Base-by-base conservation (phyloP, 1,139 yeast genomes). In the Yamadazyma sp. region DNA sequence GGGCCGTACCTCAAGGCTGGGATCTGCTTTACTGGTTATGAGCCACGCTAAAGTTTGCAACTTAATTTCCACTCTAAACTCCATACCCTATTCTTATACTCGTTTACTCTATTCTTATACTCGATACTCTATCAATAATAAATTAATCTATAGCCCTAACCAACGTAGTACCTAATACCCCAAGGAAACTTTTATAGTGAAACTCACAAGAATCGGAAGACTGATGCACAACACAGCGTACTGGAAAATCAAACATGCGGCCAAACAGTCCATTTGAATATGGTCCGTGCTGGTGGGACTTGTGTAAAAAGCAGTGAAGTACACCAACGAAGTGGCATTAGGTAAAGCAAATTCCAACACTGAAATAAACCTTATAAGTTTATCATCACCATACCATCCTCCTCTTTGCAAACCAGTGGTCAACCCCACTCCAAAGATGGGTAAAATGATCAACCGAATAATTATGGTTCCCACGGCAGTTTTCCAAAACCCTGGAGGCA, bases 251-350 rank as follows among this genome's bases (percentile, higher is more conserved):
- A 87, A 74, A 30, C 79, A 70, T 11, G 86, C 69, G 0, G 96
- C 94, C 44, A 89, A 67, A 55, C 90, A 83, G 52, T 89, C 95
- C 83, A 89, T 80, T 59, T 87, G 95, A 9, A 80, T 53, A 53
- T 82, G 85, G 20, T 76, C 78, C 1, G 69, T 78, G 7, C 76
- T 65, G 33, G 68, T 70, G 1, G 85, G 79, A 32, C 83, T 85
- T 1, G 92, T 82, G 58, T 82, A 86, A 54, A 86, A 82, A 5
- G 95, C 92, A 3, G 96, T 87, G 46, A 89, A 70, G 56, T 87
- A 89, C 15, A 89, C 82, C 51, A 87, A 76, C 1, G 89, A 76
- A 0, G 97, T 89, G 0, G 96, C 95, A 44, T 86, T 82, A 0
- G 97, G 97, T 42, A 87, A 72, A 0, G 94, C 89, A 57, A 81